Evolutionary conservation across 306 rosid genomes (phyloP).

Genomic region (Echinosophora koreensis): DNA sequence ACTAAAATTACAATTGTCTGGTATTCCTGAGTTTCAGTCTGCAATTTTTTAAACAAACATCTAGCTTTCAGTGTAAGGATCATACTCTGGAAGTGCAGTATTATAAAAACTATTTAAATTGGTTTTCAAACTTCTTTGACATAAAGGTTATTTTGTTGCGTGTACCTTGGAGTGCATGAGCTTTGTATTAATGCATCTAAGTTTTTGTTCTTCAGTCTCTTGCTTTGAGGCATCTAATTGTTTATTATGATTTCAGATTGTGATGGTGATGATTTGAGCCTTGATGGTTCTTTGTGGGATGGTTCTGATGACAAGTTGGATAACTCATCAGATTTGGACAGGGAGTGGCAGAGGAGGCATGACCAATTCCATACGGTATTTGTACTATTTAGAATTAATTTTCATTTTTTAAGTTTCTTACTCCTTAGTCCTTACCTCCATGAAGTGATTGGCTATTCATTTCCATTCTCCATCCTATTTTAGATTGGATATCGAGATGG

Average conservation of each 20-base stretch:
- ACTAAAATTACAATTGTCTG: neutral
- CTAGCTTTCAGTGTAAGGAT: neutral
- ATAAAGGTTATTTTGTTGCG: neutral
- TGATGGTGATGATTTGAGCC: slow-evolving; percentile 53
- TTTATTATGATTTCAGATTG: slow-evolving; percentile 50
- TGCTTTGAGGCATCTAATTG: slow-evolving; percentile 34
- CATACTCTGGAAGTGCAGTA: neutral
- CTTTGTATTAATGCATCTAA: neutral
- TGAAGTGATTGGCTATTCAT: neutral
- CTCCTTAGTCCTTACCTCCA: slow-evolving; percentile 17
- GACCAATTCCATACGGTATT: slow-evolving; percentile 76
- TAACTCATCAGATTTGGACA: slow-evolving; percentile 58
- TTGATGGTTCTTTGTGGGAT: slow-evolving; percentile 56
- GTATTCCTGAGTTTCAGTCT: neutral
- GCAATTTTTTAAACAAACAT: neutral
- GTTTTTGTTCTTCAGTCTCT: slow-evolving; percentile 6
- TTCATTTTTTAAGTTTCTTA: slow-evolving; percentile 19
- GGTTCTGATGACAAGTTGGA: slow-evolving; percentile 62
- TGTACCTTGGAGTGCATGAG: neutral
- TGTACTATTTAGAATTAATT: slow-evolving; percentile 7
- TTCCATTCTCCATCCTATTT: slow-evolving; percentile 9
- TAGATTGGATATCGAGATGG: slow-evolving; percentile 93
- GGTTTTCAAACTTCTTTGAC: neutral
- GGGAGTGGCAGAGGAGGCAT: slow-evolving; percentile 82
- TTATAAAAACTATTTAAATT: neutral